Evolutionary conservation across 2,329 filamentous ascomycete species (phyloP).

Genomic region (Pseudogymnoascus verrucosus): DNA sequence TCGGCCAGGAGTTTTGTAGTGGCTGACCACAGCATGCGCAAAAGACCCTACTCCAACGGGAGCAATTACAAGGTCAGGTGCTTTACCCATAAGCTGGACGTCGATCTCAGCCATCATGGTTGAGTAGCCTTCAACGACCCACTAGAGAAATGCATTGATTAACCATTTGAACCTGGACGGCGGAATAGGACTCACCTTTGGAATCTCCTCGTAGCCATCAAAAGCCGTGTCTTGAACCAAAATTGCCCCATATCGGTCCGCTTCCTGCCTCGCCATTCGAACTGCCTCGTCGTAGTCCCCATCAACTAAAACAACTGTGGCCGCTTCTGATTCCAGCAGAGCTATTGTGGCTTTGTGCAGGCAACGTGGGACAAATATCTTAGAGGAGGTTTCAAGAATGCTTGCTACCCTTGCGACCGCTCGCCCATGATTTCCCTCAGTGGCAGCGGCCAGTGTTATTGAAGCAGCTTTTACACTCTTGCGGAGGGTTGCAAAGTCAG

Average conservation of each 20-base stretch:
- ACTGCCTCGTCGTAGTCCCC: conserved; percentile 51
- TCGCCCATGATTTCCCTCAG: conserved; percentile 70
- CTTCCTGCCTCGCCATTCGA: background rate
- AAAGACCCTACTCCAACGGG: conserved; percentile 67
- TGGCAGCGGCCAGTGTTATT: conserved; percentile 52
- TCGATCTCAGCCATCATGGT: conserved; percentile 64
- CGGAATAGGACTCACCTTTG: conserved; percentile 34
- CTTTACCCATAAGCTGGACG: conserved; percentile 45
- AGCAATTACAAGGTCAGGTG: conserved; percentile 46
- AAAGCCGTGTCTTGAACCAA: conserved; percentile 63
- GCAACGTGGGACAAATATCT: conserved; percentile 54
- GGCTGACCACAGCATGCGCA: conserved; percentile 57
- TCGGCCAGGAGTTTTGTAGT: conserved; percentile 46
- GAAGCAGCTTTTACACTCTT: conserved; percentile 15
- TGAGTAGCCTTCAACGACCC: conserved; percentile 70
- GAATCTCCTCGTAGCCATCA: conserved; percentile 57
- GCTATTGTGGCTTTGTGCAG: conserved; percentile 54
- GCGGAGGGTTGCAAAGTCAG: conserved; percentile 33
- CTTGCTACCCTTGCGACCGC: conserved; percentile 62
- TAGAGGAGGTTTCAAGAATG: conserved; percentile 45
- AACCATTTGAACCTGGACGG: background rate
- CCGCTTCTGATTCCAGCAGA: conserved; percentile 45
- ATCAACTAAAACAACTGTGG: conserved; percentile 44
- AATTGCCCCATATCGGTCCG: conserved; percentile 31
- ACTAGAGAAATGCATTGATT: conserved; percentile 26